Percentiles rank a stretch among this genome's conserved stretches.
These are phyloP conservation scores for Chalciporus sp. DNA, from an alignment of 1,284 basidiomycete genomes.

Conservation along the genomic window DNA sequence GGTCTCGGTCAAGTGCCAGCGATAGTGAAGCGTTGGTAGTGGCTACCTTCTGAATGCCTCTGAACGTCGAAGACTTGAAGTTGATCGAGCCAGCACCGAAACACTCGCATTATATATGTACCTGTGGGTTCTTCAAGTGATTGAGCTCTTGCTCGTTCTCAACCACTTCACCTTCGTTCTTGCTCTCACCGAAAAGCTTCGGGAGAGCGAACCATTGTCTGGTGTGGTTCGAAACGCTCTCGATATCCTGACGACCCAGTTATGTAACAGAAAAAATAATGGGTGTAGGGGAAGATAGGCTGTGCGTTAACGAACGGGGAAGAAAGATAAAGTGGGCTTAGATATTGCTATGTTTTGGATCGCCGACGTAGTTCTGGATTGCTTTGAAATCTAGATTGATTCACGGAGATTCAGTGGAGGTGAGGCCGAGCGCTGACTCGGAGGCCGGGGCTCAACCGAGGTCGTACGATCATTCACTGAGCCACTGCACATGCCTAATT, in stretches of 20 bases:
- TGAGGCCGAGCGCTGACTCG: too few species aligned
- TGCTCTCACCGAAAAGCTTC: not conserved
- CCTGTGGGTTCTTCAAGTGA: constrained; percentile 39
- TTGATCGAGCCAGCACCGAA: not conserved
- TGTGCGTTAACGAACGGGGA: too few species aligned
- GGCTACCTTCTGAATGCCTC: constrained; percentile 29
- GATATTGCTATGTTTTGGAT: too few species aligned
- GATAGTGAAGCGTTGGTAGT: constrained; percentile 37
- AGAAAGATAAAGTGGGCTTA: too few species aligned
- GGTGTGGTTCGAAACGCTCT: too few species aligned
- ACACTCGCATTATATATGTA: constrained; percentile 2
- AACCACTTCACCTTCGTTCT: not conserved
- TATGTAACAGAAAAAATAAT: too few species aligned
- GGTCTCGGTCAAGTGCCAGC: constrained; percentile 33
- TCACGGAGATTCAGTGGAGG: too few species aligned
- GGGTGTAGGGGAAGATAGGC: too few species aligned
- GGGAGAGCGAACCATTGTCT: not conserved
- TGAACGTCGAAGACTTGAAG: constrained; percentile 34
- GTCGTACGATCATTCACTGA: not conserved
- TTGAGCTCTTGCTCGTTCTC: constrained; percentile 18
- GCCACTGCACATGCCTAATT: not conserved
- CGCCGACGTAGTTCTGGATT: too few species aligned
- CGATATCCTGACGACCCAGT: not conserved
- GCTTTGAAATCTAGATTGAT: too few species aligned
- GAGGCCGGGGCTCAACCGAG: too few species aligned